Evolutionary conservation across 495 filamentous ascomycete genomes (phyloP).

Genomic region (Sabuloglossum arenarium): DNA sequence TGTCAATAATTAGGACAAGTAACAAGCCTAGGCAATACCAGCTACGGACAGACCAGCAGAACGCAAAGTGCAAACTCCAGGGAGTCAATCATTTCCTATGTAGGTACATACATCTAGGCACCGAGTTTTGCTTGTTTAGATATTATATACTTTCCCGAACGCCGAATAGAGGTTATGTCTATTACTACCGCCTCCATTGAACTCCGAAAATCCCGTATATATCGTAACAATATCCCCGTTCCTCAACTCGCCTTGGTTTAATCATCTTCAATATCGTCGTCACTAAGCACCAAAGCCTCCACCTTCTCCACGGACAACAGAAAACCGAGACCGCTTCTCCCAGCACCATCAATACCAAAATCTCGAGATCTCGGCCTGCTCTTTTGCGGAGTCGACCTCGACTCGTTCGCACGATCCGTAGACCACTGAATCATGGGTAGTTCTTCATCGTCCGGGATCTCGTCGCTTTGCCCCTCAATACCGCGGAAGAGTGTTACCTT

Average conservation of each 20-base stretch:
- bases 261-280: conserved; percentile 94
- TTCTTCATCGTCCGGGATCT: conserved; percentile 19
- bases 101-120: no score
- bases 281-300: conserved; percentile 56
- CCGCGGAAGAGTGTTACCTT: conserved; percentile 46
- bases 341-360: conserved; percentile 7
- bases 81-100: background rate
- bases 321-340: conserved; percentile 5
- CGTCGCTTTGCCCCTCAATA: conserved; percentile 20
- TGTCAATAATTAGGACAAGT: background rate
- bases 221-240: no score
- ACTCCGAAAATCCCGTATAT: background rate
- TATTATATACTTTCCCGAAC: background rate
- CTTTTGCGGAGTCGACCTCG: conserved; percentile 10
- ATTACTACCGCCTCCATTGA: background rate
- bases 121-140: no score
- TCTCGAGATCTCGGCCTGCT: conserved; percentile 11
- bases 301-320: conserved; percentile 14
- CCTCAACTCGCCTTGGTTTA: conserved; percentile 8
- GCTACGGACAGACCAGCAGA: background rate
- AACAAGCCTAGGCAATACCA: background rate
- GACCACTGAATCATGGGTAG: conserved; percentile 20
- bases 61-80: background rate
- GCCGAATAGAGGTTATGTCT: background rate
- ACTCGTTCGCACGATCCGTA: conserved; percentile 21